Percentiles rank a stretch among this genome's conserved stretches.
These are phyloP conservation scores for Colletotrichum liriopes DNA, from an alignment of 2,329 filamentous ascomycete genomes.

Conservation along the genomic window DNA sequence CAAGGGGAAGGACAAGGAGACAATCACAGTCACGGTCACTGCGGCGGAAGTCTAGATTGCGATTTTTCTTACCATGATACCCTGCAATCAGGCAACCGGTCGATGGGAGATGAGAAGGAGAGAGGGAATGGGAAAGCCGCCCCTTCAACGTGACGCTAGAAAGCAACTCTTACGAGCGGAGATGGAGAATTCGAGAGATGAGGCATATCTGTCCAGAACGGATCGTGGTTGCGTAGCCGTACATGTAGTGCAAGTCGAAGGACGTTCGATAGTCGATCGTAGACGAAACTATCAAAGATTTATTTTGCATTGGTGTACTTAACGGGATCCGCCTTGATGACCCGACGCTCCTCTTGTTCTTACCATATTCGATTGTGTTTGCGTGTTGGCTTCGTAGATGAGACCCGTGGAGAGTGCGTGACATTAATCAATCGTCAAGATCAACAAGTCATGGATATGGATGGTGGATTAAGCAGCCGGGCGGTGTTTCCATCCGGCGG, in stretches of 20 bases:
- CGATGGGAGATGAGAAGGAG: neutral
- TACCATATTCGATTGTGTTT: conserved; percentile 26
- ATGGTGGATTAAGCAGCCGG: neutral
- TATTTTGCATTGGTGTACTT: conserved; percentile 4
- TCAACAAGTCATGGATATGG: neutral
- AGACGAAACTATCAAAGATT: conserved; percentile 21
- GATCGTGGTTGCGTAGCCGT: conserved; percentile 1
- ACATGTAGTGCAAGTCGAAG: neutral
- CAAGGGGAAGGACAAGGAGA: conserved; percentile 21
- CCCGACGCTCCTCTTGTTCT: neutral
- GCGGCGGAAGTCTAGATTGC: conserved; percentile 34
- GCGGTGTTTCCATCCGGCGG: neutral
- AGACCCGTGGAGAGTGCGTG: too few species aligned
- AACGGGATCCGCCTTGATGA: conserved; percentile 1
- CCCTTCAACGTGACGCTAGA: conserved; percentile 44
- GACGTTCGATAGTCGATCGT: neutral
- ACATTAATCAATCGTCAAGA: neutral
- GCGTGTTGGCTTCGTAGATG: neutral
- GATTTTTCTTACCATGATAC: conserved; percentile 41
- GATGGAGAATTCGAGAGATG: conserved; percentile 4
- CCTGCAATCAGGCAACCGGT: conserved; percentile 31
- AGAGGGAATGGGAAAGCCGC: conserved; percentile 26
- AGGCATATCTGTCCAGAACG: conserved; percentile 10
- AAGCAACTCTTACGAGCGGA: conserved; percentile 24
- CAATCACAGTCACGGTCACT: conserved; percentile 41